Evolutionary conservation across 129 eudicot species (phyloP).

Genomic region (Arctium minus): DNA sequence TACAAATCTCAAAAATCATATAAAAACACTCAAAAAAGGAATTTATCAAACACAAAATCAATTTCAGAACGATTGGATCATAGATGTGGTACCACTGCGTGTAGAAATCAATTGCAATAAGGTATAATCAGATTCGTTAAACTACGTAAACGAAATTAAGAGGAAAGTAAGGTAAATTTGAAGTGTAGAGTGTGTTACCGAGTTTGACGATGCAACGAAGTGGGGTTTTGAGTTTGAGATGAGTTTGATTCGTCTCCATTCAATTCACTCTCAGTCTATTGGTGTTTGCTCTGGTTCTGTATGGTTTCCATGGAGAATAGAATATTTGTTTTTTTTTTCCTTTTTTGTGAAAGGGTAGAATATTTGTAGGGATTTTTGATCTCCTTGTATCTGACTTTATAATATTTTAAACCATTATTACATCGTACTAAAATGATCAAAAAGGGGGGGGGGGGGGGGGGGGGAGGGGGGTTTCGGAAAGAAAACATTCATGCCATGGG

Average conservation of each 20-base stretch:
- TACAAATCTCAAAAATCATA: background rate
- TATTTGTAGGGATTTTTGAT: too few species aligned
- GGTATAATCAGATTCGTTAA: background rate
- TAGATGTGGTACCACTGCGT: background rate
- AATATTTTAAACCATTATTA: too few species aligned
- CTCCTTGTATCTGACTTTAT: too few species aligned
- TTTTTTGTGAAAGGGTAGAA: too few species aligned
- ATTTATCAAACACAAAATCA: background rate
- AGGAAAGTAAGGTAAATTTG: background rate
- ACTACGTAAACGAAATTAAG: background rate
- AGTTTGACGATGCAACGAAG: slow-evolving; percentile 87
- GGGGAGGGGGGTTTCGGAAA: too few species aligned
- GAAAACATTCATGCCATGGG: too few species aligned
- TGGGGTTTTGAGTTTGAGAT: slow-evolving; percentile 23
- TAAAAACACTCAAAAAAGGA: background rate
- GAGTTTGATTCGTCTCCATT: slow-evolving; percentile 30
- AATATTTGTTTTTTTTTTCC: too few species aligned
- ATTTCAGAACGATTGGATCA: background rate
- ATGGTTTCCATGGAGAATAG: background rate
- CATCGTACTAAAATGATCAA: too few species aligned
- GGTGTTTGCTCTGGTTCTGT: too few species aligned
- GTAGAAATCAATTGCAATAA: background rate
- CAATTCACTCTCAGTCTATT: background rate
- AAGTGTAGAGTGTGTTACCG: slow-evolving; percentile 31
- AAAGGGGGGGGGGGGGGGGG: too few species aligned